A percentile compares a stretch with the other conserved stretches of the same genome.
phyloP scores from a whole-genome alignment of 768 basidiomycete species.

The Trametes coccinea region DNA sequence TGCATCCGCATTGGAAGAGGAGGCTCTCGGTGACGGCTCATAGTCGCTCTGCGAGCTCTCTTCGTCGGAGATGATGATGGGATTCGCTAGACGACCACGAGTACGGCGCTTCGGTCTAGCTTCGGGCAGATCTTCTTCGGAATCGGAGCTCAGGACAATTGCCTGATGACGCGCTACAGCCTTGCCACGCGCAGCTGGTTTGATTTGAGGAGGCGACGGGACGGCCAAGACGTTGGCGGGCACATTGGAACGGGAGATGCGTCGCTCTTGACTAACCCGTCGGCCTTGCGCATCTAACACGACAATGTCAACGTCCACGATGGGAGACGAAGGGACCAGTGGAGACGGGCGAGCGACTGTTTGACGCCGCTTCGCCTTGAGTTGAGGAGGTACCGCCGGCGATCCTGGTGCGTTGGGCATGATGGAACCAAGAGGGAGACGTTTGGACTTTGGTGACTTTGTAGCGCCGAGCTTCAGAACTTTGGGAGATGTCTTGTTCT shows the following conservation, averaged over 20 bases:
- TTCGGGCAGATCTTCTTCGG: constrained; percentile 2
- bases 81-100: neutral
- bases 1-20: neutral
- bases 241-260: constrained; percentile 51
- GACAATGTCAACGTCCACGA: constrained; percentile 67
- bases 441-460: constrained; percentile 22
- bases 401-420: constrained; percentile 40
- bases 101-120: constrained; percentile 4
- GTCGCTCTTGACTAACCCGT: constrained; percentile 58
- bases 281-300: constrained; percentile 62
- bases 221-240: constrained; percentile 36
- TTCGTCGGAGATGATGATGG: constrained; percentile 18
- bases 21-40: neutral
- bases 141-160: constrained; percentile 9
- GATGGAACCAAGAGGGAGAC: constrained; percentile 44
- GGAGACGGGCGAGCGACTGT: constrained; percentile 17
- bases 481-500: constrained; percentile 19
- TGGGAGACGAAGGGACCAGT: constrained; percentile 43
- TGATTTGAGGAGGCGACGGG: neutral
- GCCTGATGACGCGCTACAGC: neutral
- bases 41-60: constrained; percentile 13
- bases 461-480: constrained; percentile 14
- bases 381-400: constrained; percentile 35
- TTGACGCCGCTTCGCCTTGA: constrained; percentile 30
- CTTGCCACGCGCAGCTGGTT: neutral